Conservation (phyloP, 23 red algal species). For the Gracilariopsis chorda region DNA sequence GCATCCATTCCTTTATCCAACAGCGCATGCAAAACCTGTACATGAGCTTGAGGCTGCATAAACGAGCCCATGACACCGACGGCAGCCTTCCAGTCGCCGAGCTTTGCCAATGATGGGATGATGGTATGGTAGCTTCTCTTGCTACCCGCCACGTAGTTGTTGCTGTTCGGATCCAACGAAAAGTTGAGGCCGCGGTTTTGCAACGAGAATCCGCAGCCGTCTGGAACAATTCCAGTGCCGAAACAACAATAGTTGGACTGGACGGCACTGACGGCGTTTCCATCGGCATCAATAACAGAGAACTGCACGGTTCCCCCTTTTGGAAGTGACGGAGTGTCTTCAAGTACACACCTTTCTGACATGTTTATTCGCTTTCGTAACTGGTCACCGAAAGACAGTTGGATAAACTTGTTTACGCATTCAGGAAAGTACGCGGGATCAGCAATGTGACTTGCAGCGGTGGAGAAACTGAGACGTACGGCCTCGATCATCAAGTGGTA, state of each 20-base stretch:
- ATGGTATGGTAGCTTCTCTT: slow-evolving; percentile 94
- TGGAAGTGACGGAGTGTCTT: not conserved
- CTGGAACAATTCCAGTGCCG: slow-evolving; percentile 82
- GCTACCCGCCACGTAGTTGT: slow-evolving; percentile 54
- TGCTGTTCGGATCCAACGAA: not conserved
- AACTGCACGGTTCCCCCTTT: slow-evolving; percentile 92
- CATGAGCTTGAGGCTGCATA: slow-evolving; percentile 96
- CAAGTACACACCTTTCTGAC: not conserved
- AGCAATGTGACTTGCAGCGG: slow-evolving; percentile 24
- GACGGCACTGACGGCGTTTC: slow-evolving; percentile 79
- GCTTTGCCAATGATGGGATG: slow-evolving; percentile 73
- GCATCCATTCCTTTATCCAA: slow-evolving; percentile 78
- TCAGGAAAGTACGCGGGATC: slow-evolving; percentile 20
- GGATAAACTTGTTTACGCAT: slow-evolving; percentile 2
- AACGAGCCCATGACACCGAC: slow-evolving; percentile 92
- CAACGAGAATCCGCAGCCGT: slow-evolving; percentile 81
- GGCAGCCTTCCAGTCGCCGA: slow-evolving; percentile 54
- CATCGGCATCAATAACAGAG: slow-evolving; percentile 78
- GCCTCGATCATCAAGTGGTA: slow-evolving; percentile 74
- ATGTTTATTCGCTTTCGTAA: slow-evolving; percentile 8
- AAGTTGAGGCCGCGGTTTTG: slow-evolving; percentile 97
- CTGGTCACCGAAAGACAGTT: not conserved
- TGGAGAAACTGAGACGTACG: slow-evolving; percentile 65
- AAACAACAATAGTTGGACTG: slow-evolving; percentile 90
- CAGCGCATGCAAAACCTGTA: slow-evolving; percentile 68